Evolutionary conservation across 257 asterid species (phyloP).

Genomic region (Ophiorrhiza pumila): DNA sequence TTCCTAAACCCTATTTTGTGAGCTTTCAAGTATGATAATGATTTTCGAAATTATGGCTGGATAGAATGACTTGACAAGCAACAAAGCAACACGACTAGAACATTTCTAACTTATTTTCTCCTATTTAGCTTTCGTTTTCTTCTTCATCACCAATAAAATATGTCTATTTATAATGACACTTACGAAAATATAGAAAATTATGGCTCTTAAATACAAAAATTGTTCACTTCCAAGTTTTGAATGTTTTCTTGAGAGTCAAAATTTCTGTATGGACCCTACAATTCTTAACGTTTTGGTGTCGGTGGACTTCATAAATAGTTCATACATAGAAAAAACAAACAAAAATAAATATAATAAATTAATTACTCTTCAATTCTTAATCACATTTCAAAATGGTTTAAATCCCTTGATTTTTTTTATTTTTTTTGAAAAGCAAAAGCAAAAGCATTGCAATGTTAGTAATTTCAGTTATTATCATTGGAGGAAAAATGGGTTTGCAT

Average conservation of each 20-base stretch:
- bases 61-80: slow-evolving; percentile 6
- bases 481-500: too few species aligned
- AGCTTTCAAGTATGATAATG: slow-evolving; percentile 12
- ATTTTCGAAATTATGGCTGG: neutral
- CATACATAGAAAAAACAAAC: neutral
- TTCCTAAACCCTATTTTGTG: neutral
- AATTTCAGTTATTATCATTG: too few species aligned
- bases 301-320: slow-evolving; percentile 29
- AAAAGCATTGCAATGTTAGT: too few species aligned
- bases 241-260: slow-evolving; percentile 21
- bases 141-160: slow-evolving; percentile 11
- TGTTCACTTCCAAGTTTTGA: slow-evolving; percentile 10
- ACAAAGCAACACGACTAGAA: slow-evolving; percentile 6
- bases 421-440: too few species aligned
- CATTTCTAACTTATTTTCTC: slow-evolving; percentile 14
- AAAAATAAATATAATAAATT: neutral
- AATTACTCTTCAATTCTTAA: too few species aligned
- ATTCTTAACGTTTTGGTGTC: slow-evolving; percentile 33
- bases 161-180: neutral
- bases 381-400: too few species aligned
- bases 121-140: slow-evolving; percentile 12
- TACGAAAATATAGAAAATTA: neutral
- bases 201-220: neutral
- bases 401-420: too few species aligned
- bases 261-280: slow-evolving; percentile 32